phyloP scores from a whole-genome alignment of 108 stramenopile species.

The Fragilaria crotonensis region DNA sequence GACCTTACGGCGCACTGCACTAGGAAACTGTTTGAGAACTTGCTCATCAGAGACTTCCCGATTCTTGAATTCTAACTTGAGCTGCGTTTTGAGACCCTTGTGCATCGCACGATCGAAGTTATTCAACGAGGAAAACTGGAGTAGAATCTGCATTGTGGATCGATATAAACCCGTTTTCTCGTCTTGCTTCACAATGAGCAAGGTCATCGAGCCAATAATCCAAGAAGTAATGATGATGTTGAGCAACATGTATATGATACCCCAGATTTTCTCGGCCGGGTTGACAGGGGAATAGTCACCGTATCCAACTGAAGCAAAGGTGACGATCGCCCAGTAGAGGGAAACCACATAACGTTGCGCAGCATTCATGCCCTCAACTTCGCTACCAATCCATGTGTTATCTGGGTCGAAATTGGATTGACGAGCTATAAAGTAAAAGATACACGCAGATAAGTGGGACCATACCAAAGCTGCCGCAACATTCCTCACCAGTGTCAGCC shows the following conservation, averaged over 20 bases:
- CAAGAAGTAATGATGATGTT: constrained; percentile 32
- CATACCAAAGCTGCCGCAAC: constrained; percentile 34
- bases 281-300: constrained; percentile 52
- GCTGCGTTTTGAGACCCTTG: constrained; percentile 27
- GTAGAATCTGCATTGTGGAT: constrained; percentile 17
- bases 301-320: constrained; percentile 45
- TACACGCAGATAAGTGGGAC: constrained; percentile 49
- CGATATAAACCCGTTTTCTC: constrained; percentile 38
- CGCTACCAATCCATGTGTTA: constrained; percentile 37
- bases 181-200: constrained; percentile 48
- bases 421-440: constrained; percentile 52
- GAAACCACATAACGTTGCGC: constrained; percentile 32
- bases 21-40: constrained; percentile 43
- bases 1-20: constrained; percentile 25
- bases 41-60: constrained; percentile 41
- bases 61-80: constrained; percentile 41
- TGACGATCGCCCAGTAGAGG: constrained; percentile 48
- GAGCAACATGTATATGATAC: constrained; percentile 40
- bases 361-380: constrained; percentile 8
- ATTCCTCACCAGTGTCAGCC: constrained; percentile 42
- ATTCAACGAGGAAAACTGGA: constrained; percentile 15
- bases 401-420: constrained; percentile 36
- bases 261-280: constrained; percentile 31
- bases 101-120: constrained; percentile 15
- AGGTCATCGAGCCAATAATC: constrained; percentile 57